A percentile compares a stretch with the other conserved stretches of the same genome.
phyloP scores from a whole-genome alignment of 2,329 filamentous ascomycete species.

The Colletotrichum liaoningense region DNA sequence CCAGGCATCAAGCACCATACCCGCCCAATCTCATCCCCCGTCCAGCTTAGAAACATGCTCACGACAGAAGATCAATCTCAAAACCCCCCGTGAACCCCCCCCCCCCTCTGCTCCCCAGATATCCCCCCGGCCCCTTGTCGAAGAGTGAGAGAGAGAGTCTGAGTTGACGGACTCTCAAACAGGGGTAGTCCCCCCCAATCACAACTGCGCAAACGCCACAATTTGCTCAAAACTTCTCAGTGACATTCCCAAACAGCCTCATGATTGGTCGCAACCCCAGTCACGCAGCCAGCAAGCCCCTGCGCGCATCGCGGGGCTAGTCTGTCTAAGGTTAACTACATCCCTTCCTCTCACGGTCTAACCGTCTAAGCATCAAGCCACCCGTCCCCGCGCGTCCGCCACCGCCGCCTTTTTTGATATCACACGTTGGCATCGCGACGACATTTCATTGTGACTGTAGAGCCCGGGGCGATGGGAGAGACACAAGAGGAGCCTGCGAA shows the following conservation, averaged over 20 bases:
- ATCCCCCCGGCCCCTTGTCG: no score
- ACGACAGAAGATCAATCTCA: background rate
- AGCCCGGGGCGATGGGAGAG: background rate
- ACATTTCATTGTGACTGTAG: background rate
- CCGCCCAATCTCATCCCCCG: background rate
- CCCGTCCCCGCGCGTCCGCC: background rate
- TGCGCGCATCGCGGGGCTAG: constrained; percentile 30
- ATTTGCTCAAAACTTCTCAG: constrained; percentile 64
- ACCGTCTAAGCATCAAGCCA: background rate
- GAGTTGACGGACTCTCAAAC: background rate
- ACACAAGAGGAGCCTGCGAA: background rate
- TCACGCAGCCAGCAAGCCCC: constrained; percentile 9
- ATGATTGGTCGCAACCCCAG: constrained; percentile 4
- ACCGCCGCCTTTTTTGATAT: background rate
- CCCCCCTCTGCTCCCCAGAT: no score
- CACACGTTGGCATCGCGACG: background rate
- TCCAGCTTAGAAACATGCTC: constrained; percentile 1
- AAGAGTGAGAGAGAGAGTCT: background rate
- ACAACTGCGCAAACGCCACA: constrained; percentile 44
- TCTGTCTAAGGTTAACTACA: constrained; percentile 27
- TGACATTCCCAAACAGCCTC: background rate
- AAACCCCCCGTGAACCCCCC: background rate
- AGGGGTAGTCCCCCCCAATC: constrained; percentile 10
- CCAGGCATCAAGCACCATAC: background rate
- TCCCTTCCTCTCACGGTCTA: background rate